Evolutionary conservation across 2,329 filamentous ascomycete genomes (phyloP).

Genomic region (Pseudogymnoascus sp.): DNA sequence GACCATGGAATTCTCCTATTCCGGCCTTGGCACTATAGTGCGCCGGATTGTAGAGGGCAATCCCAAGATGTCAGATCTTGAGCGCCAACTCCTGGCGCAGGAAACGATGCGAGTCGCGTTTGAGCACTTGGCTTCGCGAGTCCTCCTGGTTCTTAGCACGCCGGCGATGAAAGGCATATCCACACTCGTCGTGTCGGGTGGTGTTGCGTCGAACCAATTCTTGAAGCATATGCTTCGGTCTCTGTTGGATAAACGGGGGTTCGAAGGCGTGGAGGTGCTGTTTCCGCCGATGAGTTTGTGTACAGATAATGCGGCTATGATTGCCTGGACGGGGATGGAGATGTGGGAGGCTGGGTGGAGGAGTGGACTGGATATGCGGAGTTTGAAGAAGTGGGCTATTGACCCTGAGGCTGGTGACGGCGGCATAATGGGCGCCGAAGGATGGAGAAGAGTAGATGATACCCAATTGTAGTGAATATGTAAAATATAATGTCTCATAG

Average conservation of each 20-base stretch:
- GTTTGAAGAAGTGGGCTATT: slow-evolving; percentile 65
- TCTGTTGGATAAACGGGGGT: slow-evolving; percentile 58
- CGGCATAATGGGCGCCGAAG: slow-evolving; percentile 55
- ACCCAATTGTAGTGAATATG: slow-evolving; percentile 8
- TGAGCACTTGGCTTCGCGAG: slow-evolving; percentile 72
- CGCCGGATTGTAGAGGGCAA: slow-evolving; percentile 43
- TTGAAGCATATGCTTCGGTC: slow-evolving; percentile 56
- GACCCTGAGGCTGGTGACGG: slow-evolving; percentile 52
- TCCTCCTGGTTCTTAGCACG: slow-evolving; percentile 56
- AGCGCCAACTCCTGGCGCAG: slow-evolving; percentile 61
- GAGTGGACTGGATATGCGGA: slow-evolving; percentile 50
- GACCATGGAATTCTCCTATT: slow-evolving; percentile 63
- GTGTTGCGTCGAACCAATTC: slow-evolving; percentile 80
- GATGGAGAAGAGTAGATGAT: slow-evolving; percentile 34
- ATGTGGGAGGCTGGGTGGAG: slow-evolving; percentile 77
- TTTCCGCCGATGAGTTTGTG: slow-evolving; percentile 73
- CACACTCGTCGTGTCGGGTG: slow-evolving; percentile 76
- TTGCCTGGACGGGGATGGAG: slow-evolving; percentile 86
- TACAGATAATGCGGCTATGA: slow-evolving; percentile 96
- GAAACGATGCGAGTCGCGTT: slow-evolving; percentile 75
- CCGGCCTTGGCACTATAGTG: slow-evolving; percentile 59
- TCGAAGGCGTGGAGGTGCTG: slow-evolving; percentile 49
- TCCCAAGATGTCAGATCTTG: slow-evolving; percentile 41
- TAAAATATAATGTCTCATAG: not conserved
- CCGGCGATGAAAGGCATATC: slow-evolving; percentile 28